Evolutionary conservation across 2,329 filamentous ascomycete species (phyloP), one percentile per base, ranked within the genome.

Genomic region (Fusarium palustre): DNA sequence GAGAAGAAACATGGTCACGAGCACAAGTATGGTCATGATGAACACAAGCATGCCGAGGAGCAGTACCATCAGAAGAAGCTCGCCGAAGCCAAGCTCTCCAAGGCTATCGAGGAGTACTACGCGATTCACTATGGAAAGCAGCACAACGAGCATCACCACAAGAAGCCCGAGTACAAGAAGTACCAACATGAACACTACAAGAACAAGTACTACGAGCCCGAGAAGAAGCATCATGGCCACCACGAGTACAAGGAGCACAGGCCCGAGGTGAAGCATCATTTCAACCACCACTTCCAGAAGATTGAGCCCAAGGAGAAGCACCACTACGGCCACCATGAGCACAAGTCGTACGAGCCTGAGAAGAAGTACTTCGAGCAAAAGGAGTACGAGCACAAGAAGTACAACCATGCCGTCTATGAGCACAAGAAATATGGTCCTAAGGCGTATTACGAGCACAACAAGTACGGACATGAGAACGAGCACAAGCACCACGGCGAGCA

Each of bases 31-130:
- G 25, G 24, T 18, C 24, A 55, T 15, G 39, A 55, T 20, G 31
- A 49, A 20, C 30, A 56, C 18, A 48, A 63, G 48, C 31, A 47
- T 15, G 47, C 24, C 9, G 36, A 43, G 15, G 41, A 55, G 20
- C 24, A 55, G 24, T 33, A 62, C 34, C 24, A 36, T 15, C 31
- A 55, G 18, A 55, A 25, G 18, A 38, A 47, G n/a, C 24, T 41
- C 12, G 13, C 52, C 5, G 53, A 55, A 43, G 47, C 22, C 34
- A 33, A 63, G 30, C 50, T 63, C 13, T 36, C 45, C 8, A 31
- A 63, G 20, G 58, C 48, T n/a, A 34, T 63, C 25, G 22, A 56
- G 9, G 54, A 56, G 24, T 63, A 63, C 42, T 41, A 63, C 31
- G 5, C 18, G 18, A 15, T 22, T 24, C 30, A 42, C 38, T 43